Conservation (phyloP, 805 yeast species). For the Teunomyces kruisii region DNA sequence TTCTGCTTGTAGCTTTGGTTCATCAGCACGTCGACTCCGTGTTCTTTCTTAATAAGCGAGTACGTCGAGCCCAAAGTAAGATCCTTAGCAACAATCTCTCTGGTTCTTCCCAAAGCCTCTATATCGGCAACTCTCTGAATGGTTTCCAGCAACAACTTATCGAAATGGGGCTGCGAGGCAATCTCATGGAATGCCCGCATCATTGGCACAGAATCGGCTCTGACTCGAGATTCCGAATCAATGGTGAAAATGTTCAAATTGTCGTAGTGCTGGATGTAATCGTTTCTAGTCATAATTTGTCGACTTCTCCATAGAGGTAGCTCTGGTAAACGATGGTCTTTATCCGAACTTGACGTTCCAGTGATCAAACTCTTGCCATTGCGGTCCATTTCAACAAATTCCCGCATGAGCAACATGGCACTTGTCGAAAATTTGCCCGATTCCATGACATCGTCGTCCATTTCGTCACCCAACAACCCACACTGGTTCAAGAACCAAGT, state of each 20-base stretch:
- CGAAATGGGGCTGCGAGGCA: slow-evolving; percentile 68
- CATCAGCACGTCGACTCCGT: slow-evolving; percentile 13
- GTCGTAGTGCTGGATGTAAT: slow-evolving; percentile 73
- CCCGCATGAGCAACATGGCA: slow-evolving; percentile 72
- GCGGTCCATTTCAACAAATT: slow-evolving; percentile 67
- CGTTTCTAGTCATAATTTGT: slow-evolving; percentile 83
- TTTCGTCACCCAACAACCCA: slow-evolving; percentile 68
- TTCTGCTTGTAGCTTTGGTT: slow-evolving; percentile 16
- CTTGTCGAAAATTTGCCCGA: slow-evolving; percentile 72
- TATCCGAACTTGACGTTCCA: background rate
- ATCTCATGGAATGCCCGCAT: slow-evolving; percentile 87
- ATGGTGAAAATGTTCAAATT: slow-evolving; percentile 76
- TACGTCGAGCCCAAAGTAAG: slow-evolving; percentile 53
- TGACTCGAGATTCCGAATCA: slow-evolving; percentile 67
- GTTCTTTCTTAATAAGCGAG: slow-evolving; percentile 20
- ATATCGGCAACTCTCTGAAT: slow-evolving; percentile 69
- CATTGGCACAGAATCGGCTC: slow-evolving; percentile 86
- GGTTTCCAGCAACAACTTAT: slow-evolving; percentile 63
- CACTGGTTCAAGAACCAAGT: slow-evolving; percentile 86
- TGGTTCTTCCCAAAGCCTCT: slow-evolving; percentile 73
- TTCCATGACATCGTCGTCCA: slow-evolving; percentile 92
- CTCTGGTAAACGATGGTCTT: slow-evolving; percentile 62
- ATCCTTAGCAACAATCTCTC: slow-evolving; percentile 74
- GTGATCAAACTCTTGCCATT: slow-evolving; percentile 24
- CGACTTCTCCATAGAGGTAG: slow-evolving; percentile 82